Base-by-base conservation (phyloP, 768 basidiomycete genomes). In the Cubamyces sp. region DNA sequence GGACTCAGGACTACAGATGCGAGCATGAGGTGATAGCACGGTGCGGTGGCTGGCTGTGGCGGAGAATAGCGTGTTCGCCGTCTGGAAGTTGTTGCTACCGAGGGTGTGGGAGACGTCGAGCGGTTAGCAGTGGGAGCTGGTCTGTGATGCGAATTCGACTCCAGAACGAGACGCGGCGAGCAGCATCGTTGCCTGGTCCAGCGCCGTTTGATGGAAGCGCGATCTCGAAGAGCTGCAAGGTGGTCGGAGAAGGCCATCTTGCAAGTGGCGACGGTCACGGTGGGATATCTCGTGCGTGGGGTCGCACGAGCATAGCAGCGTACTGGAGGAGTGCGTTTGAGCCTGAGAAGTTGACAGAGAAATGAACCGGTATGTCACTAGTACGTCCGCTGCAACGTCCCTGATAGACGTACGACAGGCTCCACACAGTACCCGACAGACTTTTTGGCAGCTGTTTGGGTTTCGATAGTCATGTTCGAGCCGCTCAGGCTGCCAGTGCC, bases 361-460 rank as follows among this genome's bases (percentile, higher is more conserved):
- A 34, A 34, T 34, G 49, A 12, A 7, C 23, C 34, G 25, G 26
- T 30, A 21, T 51, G 39, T 28, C 40, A 21, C 19, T 25, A 16
- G 19, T 45, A 14, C 12, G 49, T 34, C 42, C 14, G 19, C 26
- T 5, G 48, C 25, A 41, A 39, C 47, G 25, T n/a, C 23, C 6
- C 23, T 51, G 54, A 46, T 46, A 59, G 49, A 37, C 49, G 41
- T 51, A 26, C n/a, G 41, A 12, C 41, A 51, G 23, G 19, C 28
- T 50, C 12, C 39, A 37, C 49, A 43, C 42, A 59, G 57, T 25
- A 59, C 41, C 57, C 49, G 57, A 59, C 49, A 59, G 57, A 52
- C 57, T 59, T 59, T 58, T 50, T 59, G 57, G 57, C 57, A 59
- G 57, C 49, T 18, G 19, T 59, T 59, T 21, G 49, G 23, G 49